Evolutionary conservation across 352 stramenopile genomes (phyloP).

Genomic region (Pythium periplocum): DNA sequence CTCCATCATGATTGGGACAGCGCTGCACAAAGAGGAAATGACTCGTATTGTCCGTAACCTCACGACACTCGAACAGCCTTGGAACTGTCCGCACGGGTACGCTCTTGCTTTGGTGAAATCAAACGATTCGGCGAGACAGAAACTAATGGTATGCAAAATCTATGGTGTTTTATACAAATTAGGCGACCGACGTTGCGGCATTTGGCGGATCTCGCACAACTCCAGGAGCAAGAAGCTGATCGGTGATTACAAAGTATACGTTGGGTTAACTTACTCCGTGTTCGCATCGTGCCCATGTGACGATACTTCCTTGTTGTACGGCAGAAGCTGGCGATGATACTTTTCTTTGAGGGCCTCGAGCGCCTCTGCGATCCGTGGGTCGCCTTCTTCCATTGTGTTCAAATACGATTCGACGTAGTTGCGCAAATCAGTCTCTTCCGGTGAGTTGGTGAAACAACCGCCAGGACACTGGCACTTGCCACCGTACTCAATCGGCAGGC

Average conservation of each 20-base stretch:
- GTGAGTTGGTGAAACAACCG: conserved; percentile 53
- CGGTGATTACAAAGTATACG: too few relatives aligned
- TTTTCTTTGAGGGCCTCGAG: conserved; percentile 45
- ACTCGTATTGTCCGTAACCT: conserved; percentile 85
- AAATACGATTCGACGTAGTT: conserved; percentile 41
- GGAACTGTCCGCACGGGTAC: conserved; percentile 94
- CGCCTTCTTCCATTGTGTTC: conserved; percentile 33
- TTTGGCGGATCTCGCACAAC: conserved; percentile 47
- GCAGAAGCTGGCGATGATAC: conserved; percentile 34
- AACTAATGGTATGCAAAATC: too few relatives aligned
- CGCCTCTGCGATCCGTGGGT: conserved; percentile 19
- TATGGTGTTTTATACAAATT: not conserved
- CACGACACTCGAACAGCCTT: conserved; percentile 89
- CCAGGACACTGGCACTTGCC: conserved; percentile 54
- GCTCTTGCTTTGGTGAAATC: not conserved
- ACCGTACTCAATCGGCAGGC: conserved; percentile 60
- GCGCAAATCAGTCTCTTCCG: conserved; percentile 60
- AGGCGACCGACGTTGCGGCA: conserved; percentile 74
- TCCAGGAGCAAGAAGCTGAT: not conserved
- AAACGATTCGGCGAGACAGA: too few relatives aligned
- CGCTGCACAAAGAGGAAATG: conserved; percentile 91
- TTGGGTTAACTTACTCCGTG: too few relatives aligned
- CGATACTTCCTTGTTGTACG: not conserved
- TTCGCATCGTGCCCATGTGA: too few relatives aligned
- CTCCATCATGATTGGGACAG: conserved; percentile 97